Base-by-base conservation (phyloP, 2,329 filamentous ascomycete genomes). In the Fusarium mexicanum region DNA sequence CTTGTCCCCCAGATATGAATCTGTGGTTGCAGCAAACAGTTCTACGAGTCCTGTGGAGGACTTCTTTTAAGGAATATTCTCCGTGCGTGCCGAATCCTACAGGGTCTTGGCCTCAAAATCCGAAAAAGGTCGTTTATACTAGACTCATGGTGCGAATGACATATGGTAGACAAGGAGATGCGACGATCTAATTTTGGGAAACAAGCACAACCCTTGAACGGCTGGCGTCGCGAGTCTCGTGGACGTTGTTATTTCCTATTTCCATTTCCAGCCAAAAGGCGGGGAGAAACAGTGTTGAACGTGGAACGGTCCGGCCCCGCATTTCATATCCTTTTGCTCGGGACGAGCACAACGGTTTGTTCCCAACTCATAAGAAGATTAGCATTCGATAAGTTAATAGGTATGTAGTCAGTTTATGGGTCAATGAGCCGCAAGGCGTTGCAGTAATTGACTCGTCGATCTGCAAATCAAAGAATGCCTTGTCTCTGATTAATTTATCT, bases 191-290 rank as follows among this genome's bases (percentile, higher is more conserved):
- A 71, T 63, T 53, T 71, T 71, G 55, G 60, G 50, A 60, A 60
- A 54, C 12, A 55, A 46, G 41, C 26, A 26, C 47, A 54, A 46
- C 47, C 64, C 22, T 63, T 47, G 29, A 26, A 46, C 20, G 37
- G 38, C 37, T 62, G 51, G 38, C 46, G 41, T 44, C 11, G 50
- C 18, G 24, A 38, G 37, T 65, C 50, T 59, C 29, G 43, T 50
- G 63, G 53, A 33, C 20, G 40, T 31, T 48, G 26, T 26, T 63
- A 63, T 37, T 64, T 60, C 53, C 57, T 60, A 43, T 69, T 68
- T 58, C 75, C 75, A 63, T 60, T 64, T 77, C 48, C 41, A 67
- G 75, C 63, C 63, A 76, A 65, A 70, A 73, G 64, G 71, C 66
- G 73, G 75, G 75, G 75, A 51, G 64, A 61, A 26, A 40, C 60